phyloP scores from a whole-genome alignment of 306 rosid species.

The Styphnolobium japonicum region DNA sequence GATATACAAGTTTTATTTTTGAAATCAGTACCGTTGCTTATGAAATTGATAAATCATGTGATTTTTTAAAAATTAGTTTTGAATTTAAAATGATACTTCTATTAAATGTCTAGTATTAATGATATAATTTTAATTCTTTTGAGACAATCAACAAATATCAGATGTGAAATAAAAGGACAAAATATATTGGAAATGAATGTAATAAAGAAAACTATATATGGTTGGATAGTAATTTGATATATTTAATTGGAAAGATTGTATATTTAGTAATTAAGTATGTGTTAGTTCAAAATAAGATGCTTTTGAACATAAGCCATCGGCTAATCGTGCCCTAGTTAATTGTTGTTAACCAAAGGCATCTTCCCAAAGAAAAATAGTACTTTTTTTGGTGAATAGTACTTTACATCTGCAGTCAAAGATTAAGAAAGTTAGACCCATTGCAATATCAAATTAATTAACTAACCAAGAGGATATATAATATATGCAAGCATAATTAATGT shows the following conservation, averaged over 20 bases:
- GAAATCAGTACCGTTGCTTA: background rate
- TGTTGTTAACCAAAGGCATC: slow-evolving; percentile 18
- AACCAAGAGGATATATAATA: background rate
- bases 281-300: background rate
- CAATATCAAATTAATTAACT: background rate
- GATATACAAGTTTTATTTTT: background rate
- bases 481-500: background rate
- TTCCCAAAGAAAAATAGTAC: background rate
- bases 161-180: background rate
- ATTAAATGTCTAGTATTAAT: background rate
- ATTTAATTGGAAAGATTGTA: background rate
- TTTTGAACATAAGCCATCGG: background rate
- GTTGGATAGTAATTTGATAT: background rate
- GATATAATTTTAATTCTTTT: background rate
- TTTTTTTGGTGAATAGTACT: background rate
- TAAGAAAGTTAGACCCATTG: background rate
- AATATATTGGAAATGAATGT: background rate
- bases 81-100: background rate
- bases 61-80: background rate
- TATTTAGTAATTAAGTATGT: background rate
- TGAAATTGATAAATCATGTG: background rate
- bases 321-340: background rate
- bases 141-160: background rate
- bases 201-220: background rate
- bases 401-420: slow-evolving; percentile 8